Evolutionary conservation across 2,329 filamentous ascomycete genomes (phyloP).

Genomic region (Talaromyces sp.): DNA sequence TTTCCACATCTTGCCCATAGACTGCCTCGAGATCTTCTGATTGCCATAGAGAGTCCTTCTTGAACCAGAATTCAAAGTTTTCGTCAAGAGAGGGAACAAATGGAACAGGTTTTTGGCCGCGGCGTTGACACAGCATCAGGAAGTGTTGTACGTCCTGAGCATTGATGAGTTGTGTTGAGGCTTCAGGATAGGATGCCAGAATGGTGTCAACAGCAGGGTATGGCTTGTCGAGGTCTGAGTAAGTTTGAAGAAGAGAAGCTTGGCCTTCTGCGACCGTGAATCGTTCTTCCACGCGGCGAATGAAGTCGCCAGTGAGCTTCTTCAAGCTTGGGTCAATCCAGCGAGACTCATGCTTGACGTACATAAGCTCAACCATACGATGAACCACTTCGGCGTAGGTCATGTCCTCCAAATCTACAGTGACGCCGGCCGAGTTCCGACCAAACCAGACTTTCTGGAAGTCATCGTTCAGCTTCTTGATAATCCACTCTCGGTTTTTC

Average conservation of each 20-base stretch:
- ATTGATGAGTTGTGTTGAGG: conserved; percentile 87
- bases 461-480: conserved; percentile 91
- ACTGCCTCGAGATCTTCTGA: conserved; percentile 96
- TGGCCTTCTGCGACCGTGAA: conserved; percentile 71
- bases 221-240: conserved; percentile 78
- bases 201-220: conserved; percentile 74
- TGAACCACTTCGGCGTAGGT: conserved; percentile 84
- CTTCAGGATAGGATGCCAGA: conserved; percentile 76
- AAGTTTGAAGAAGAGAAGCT: conserved; percentile 81
- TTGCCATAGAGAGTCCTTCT: conserved; percentile 99
- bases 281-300: conserved; percentile 92
- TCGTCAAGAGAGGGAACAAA: conserved; percentile 95
- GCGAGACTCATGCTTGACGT: conserved; percentile 80
- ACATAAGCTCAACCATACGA: conserved; percentile 84
- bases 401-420: conserved; percentile 91
- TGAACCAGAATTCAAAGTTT: conserved; percentile 99
- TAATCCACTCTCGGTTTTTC: conserved; percentile 85
- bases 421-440: conserved; percentile 70
- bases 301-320: conserved; percentile 86
- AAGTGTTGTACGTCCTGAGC: conserved; percentile 98
- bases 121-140: conserved; percentile 83
- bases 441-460: conserved; percentile 98
- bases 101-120: conserved; percentile 90
- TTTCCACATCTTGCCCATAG: conserved; percentile 89
- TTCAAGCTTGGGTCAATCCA: conserved; percentile 88